A percentile compares a stretch with the other conserved stretches of the same genome.
Conservation (phyloP, 2,329 filamentous ascomycete species). For the Stemphylium lycopersici region DNA sequence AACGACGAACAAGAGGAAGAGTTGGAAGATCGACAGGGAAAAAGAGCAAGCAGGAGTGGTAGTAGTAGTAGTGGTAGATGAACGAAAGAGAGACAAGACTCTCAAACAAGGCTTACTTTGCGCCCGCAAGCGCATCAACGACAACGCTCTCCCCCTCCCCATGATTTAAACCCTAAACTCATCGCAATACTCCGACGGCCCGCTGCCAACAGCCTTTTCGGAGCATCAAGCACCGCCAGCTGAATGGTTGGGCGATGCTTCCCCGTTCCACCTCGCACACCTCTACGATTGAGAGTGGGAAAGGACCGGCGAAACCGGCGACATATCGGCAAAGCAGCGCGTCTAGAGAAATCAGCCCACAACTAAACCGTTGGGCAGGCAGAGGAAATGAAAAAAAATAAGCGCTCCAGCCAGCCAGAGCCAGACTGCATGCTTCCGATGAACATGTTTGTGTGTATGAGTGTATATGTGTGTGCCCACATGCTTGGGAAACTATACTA, state of each 20-base stretch:
- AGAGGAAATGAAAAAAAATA: too few relatives aligned
- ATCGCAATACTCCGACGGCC: background rate
- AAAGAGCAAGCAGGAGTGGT: background rate
- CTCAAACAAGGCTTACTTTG: background rate
- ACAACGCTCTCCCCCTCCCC: background rate
- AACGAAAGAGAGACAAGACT: too few relatives aligned
- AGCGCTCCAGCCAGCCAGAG: too few relatives aligned
- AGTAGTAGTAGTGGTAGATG: background rate
- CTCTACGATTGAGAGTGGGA: background rate
- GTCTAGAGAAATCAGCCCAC: conserved; percentile 9
- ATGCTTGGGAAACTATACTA: too few relatives aligned
- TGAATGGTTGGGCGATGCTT: conserved; percentile 9
- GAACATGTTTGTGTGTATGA: too few relatives aligned
- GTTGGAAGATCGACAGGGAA: background rate
- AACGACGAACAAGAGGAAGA: background rate
- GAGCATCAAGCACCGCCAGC: conserved; percentile 29
- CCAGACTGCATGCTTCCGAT: too few relatives aligned
- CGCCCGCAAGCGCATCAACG: background rate
- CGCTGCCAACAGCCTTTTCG: conserved; percentile 14
- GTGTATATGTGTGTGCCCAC: too few relatives aligned
- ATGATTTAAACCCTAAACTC: conserved; percentile 8
- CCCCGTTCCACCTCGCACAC: conserved; percentile 5
- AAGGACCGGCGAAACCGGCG: conserved; percentile 7
- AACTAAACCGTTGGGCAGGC: too few relatives aligned
- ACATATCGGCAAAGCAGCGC: conserved; percentile 14